These are phyloP conservation scores for Hypoxylon sp. DNA, from an alignment of 2,329 filamentous ascomycete species.

Conservation along the genomic window DNA sequence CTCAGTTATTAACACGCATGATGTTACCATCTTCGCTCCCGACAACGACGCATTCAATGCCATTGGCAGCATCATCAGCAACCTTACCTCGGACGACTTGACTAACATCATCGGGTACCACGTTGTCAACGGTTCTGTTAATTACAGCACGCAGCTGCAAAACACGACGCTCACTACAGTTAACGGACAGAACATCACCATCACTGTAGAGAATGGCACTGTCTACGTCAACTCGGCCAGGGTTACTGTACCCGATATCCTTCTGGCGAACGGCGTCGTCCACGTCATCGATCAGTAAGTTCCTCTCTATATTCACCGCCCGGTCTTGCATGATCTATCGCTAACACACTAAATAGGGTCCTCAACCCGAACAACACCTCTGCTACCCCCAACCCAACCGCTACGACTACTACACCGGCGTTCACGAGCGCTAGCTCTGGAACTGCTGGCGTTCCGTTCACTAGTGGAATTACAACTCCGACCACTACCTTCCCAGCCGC, in stretches of 20 bases:
- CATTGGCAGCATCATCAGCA: slow-evolving; percentile 67
- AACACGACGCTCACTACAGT: slow-evolving; percentile 55
- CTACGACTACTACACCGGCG: slow-evolving; percentile 64
- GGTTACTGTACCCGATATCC: slow-evolving; percentile 64
- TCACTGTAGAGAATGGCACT: slow-evolving; percentile 59
- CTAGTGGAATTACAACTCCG: slow-evolving; percentile 65
- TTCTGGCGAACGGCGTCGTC: slow-evolving; percentile 70
- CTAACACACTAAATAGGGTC: slow-evolving; percentile 58
- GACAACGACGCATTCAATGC: slow-evolving; percentile 71
- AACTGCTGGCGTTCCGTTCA: slow-evolving; percentile 67
- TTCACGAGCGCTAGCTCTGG: slow-evolving; percentile 68
- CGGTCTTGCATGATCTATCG: not conserved
- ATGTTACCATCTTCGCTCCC: slow-evolving; percentile 77
- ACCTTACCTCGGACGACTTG: slow-evolving; percentile 64
- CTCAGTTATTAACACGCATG: slow-evolving; percentile 58
- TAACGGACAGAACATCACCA: slow-evolving; percentile 64
- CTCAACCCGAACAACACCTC: slow-evolving; percentile 69
- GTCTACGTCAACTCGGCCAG: slow-evolving; percentile 66
- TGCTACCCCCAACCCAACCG: slow-evolving; percentile 60
- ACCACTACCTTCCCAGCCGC: slow-evolving; percentile 58
- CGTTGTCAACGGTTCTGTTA: slow-evolving; percentile 69
- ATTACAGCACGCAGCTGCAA: slow-evolving; percentile 63
- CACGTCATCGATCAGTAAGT: slow-evolving; percentile 71
- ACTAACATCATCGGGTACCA: slow-evolving; percentile 74
- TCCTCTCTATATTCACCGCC: not conserved